phyloP scores from a whole-genome alignment of 2,329 filamentous ascomycete species.

The Pyricularia grisea region DNA sequence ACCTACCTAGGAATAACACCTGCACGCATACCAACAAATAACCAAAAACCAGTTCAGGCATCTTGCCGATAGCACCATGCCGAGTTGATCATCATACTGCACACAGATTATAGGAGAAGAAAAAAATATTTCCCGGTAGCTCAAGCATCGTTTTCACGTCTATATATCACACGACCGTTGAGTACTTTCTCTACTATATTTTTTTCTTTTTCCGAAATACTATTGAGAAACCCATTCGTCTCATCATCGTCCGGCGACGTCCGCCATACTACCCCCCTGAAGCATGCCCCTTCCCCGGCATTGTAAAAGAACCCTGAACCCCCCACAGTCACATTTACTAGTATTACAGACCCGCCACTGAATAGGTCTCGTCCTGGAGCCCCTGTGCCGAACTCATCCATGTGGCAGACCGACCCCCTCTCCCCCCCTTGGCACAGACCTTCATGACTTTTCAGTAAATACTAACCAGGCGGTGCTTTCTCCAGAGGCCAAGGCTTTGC shows the following conservation, averaged over 20 bases:
- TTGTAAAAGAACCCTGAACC: neutral
- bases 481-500: neutral
- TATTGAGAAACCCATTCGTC: neutral
- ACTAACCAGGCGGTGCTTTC: neutral
- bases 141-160: too few relatives aligned
- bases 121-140: too few relatives aligned
- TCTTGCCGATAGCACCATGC: neutral
- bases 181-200: neutral
- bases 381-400: neutral
- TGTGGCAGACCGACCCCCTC: neutral
- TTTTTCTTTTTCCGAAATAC: neutral
- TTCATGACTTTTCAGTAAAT: neutral
- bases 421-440: constrained; percentile 1
- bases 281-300: neutral
- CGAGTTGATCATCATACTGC: neutral
- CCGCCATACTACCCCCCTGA: neutral
- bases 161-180: too few relatives aligned
- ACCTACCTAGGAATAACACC: too few relatives aligned
- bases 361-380: neutral
- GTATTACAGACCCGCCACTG: neutral
- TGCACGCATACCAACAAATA: neutral
- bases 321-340: neutral
- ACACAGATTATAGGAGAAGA: neutral
- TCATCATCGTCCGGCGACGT: neutral
- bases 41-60: neutral